Evolutionary conservation across 2,329 filamentous ascomycete species (phyloP), one percentile per base, ranked within the genome.

Genomic region (Tolypocladium tropicale): DNA sequence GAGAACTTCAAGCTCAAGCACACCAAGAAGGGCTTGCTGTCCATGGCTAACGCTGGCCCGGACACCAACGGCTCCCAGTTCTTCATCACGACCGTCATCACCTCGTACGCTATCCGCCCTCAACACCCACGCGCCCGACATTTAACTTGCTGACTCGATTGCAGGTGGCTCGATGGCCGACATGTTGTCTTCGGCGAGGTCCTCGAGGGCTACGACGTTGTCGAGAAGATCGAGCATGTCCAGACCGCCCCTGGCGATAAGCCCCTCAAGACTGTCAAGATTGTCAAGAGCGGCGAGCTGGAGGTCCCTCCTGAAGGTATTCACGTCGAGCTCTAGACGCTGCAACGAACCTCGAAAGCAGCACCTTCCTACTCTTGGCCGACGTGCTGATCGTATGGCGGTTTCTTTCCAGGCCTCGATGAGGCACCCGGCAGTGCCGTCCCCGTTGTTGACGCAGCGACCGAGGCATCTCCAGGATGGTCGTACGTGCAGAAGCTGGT

Each of bases 1-100:
- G 89, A 95, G 85, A 94, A 93, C 86, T 94, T 95, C 82, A 93
- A 94, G 85, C 81, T 93, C 70, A 92, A 91, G 82, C 90, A 95
- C 84, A 83, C 80, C 78, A 91, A 90, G 82, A 86, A 85, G 74
- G 89, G 89, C 67, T 77, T 90, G 53, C 78, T 94, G 62, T 90
- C 87, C 74, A 94, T 90, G 89, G 89, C 88, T 74, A 92, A 92
- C 76, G 83, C 88, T 59, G 89, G 89, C 72, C 82, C 84, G 72
- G 88, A 94, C 74, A 94, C 89, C 78, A 92, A 92, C 70, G 89
- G 89, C 70, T 90, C 86, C 57, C 89, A 94, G 72, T 94, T 94
- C 80, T 94, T 94, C 81, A 92, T 94, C 72, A 94, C 90, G 67
- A 93, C 89, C 64, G 86, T 85, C 68, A 71, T 90, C 67, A 93